Evolutionary conservation across 768 basidiomycete genomes (phyloP).

Genomic region (Tulasnella sp.): DNA sequence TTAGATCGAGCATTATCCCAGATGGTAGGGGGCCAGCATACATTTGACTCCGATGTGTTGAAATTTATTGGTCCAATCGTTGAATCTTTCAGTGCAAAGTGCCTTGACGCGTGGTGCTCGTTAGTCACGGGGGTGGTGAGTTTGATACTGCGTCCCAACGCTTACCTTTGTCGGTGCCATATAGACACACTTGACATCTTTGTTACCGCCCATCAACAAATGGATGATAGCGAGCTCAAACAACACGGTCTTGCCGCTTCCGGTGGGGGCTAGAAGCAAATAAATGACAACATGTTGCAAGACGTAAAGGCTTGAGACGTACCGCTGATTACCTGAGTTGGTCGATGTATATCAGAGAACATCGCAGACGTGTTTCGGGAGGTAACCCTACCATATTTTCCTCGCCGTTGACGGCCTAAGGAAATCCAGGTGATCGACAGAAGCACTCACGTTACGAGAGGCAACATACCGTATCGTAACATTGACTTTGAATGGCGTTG

Average conservation of each 20-base stretch:
- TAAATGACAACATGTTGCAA: not conserved
- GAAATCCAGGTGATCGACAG: not conserved
- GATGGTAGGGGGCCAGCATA: conserved; percentile 25
- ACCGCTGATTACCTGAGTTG: conserved; percentile 71
- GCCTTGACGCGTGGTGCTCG: conserved; percentile 39
- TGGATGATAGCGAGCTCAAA: conserved; percentile 86
- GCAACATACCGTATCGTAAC: conserved; percentile 55
- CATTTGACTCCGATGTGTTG: conserved; percentile 63
- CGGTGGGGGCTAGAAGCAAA: conserved; percentile 69
- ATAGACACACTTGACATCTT: conserved; percentile 64
- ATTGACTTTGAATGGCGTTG: conserved; percentile 81
- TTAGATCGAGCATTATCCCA: not conserved
- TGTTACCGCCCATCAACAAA: conserved; percentile 36
- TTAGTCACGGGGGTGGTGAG: not conserved
- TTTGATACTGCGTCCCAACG: not conserved
- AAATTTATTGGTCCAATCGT: conserved; percentile 79
- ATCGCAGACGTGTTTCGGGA: no score
- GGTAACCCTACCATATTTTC: conserved; percentile 56
- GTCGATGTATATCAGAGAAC: no score
- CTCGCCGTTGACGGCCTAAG: conserved; percentile 43
- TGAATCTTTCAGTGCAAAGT: conserved; percentile 69
- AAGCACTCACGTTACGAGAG: not conserved
- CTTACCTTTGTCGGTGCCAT: conserved; percentile 82
- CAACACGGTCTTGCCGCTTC: conserved; percentile 89
- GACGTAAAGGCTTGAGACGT: conserved; percentile 17